Percentiles rank a stretch among this genome's conserved stretches.
Conservation (phyloP, 1,284 basidiomycete species). For the Sutorius eximius region DNA sequence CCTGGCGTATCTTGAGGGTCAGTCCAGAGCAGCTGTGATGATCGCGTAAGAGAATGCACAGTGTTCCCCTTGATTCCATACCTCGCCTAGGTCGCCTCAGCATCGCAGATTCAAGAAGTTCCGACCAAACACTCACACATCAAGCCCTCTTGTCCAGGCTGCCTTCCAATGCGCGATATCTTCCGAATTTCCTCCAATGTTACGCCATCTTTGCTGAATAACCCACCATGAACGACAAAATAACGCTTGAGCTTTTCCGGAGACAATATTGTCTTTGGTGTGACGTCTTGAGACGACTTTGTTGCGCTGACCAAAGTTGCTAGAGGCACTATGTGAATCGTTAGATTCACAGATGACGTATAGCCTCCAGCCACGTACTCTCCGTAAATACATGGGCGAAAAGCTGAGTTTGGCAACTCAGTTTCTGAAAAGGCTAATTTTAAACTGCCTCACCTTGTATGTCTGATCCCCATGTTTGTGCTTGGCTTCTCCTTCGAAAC, state of each 20-base stretch:
- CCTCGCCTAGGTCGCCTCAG: slow-evolving; percentile 49
- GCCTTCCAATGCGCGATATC: slow-evolving; percentile 83
- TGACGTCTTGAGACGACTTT: slow-evolving; percentile 51
- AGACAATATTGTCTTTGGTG: slow-evolving; percentile 67
- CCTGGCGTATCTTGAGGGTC: slow-evolving; percentile 91
- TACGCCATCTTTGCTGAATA: slow-evolving; percentile 94
- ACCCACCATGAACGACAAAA: slow-evolving; percentile 95
- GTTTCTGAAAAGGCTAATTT: slow-evolving; percentile 2
- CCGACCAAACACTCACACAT: slow-evolving; percentile 70
- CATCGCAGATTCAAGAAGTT: background rate
- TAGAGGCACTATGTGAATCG: slow-evolving; percentile 69
- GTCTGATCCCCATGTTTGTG: slow-evolving; percentile 93
- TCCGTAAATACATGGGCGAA: slow-evolving; percentile 92
- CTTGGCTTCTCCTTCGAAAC: slow-evolving; percentile 96
- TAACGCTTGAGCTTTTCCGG: slow-evolving; percentile 84
- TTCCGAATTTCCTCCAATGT: slow-evolving; percentile 90
- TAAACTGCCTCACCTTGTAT: slow-evolving; percentile 61
- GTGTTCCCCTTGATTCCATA: slow-evolving; percentile 29
- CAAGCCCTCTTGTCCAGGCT: slow-evolving; percentile 93
- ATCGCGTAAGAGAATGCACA: slow-evolving; percentile 10
- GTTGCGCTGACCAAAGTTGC: slow-evolving; percentile 83
- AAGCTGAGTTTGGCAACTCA: slow-evolving; percentile 51
- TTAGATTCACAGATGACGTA: slow-evolving; percentile 3
- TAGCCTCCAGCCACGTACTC: slow-evolving; percentile 48
- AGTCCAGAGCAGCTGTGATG: slow-evolving; percentile 76